Base-by-base conservation (phyloP, 352 stramenopile species). In the Phytophthora uliginosa region DNA sequence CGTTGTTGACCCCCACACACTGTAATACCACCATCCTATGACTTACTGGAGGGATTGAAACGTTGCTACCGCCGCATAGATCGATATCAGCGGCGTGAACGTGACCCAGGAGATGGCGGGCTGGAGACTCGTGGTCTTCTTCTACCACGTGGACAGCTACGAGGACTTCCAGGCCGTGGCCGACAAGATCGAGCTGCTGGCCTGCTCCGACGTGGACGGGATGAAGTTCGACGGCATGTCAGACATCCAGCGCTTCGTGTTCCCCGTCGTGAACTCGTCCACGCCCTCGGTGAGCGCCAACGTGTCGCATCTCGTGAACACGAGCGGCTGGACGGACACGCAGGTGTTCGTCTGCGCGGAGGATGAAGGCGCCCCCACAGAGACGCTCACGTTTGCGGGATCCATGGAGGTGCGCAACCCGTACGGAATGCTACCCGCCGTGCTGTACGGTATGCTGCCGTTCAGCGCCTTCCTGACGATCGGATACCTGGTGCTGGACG, bases 371-470 rank as follows among this genome's bases (percentile, higher is more conserved):
- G 77, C 78, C 20, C 55, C 71, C 4, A 77, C 77, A 4, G 81
- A 92, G 58, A 78, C 82, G 38, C 69, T 95, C 60, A 69, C 73
- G 26, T 97, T 95, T 63, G 36, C 62, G 31, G 91, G 91, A 4
- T 84, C 75, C 9, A 86, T 96, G 83, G 85, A 92, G 60, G 82
- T 97, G 53, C 82, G 80, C 28, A 97, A 97, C 59, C 88, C 89
- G 40, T 96, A 96, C 55, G 91, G 91, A 1, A 59, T 92, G 26
- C 66, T 97, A 24, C 91, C 91, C 0, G 91, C 88, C 0, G 86
- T 93, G 48, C 80, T 96, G 56, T 96, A 96, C 22, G 91, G 91
- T 0, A 90, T 97, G 82, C 71, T 96, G 42, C 91, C 91, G 5
- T 97, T 97, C 71, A 95, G 90, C 42, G 89, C 62, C 4, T 78